phyloP scores from a whole-genome alignment of 2,329 filamentous ascomycete species.

The Diaporthe citrichinensis region DNA sequence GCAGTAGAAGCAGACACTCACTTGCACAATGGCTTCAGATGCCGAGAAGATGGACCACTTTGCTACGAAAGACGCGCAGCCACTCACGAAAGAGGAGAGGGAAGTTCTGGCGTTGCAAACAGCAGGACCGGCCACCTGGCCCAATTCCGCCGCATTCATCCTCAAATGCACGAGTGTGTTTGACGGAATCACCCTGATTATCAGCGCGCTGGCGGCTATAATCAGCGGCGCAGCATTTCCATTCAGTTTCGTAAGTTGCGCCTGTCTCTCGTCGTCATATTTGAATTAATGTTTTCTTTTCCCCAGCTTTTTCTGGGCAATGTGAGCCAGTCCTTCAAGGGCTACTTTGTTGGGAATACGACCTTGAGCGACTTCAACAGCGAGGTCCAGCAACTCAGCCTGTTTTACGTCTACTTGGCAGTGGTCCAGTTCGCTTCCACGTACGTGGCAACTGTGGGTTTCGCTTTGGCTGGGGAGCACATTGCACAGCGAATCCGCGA shows the following conservation, averaged over 20 bases:
- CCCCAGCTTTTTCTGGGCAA: not conserved
- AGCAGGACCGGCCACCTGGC: not conserved
- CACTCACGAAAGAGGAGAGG: conserved; percentile 5
- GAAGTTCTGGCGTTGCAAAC: not conserved
- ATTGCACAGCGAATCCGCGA: conserved; percentile 84
- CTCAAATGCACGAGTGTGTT: not conserved
- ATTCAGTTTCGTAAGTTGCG: not conserved
- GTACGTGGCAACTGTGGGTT: conserved; percentile 87
- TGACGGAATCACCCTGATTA: not conserved
- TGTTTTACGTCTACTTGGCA: conserved; percentile 89
- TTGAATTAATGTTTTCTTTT: not conserved
- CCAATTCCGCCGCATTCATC: not conserved
- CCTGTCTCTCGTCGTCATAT: not conserved
- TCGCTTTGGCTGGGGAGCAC: conserved; percentile 89
- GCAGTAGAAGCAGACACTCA: not conserved
- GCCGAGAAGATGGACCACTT: not conserved
- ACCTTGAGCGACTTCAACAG: conserved; percentile 69
- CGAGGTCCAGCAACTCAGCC: conserved; percentile 73
- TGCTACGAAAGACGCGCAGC: not conserved
- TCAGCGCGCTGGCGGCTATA: not conserved
- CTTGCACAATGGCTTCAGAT: not conserved
- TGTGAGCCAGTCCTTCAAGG: conserved; percentile 67
- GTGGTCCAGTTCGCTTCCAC: conserved; percentile 83
- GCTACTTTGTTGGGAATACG: conserved; percentile 68
- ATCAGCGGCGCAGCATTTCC: not conserved